Percentiles rank a stretch among this genome's conserved stretches.
Evolutionary conservation across 2,329 filamentous ascomycete species (phyloP).

Genomic region (Exserohilum turcica): DNA sequence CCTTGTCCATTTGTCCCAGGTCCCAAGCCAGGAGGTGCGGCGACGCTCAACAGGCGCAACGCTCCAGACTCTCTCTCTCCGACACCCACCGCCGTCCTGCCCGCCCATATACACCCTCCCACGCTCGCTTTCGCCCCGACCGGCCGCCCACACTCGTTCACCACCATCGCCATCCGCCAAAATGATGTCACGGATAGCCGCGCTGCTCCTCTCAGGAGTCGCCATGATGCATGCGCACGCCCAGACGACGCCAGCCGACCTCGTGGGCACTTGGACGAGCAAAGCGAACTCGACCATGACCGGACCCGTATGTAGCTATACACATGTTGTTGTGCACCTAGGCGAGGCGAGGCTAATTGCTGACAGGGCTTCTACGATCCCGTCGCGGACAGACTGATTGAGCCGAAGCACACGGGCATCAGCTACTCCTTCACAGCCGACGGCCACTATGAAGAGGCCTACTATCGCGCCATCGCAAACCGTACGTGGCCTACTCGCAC

Average conservation of each 20-base stretch:
- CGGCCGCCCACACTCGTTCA: slow-evolving; percentile 19
- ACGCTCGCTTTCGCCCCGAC: slow-evolving; percentile 18
- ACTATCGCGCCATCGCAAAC: slow-evolving; percentile 71
- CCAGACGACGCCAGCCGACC: slow-evolving; percentile 44
- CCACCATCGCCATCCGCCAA: slow-evolving; percentile 1
- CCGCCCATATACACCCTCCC: slow-evolving; percentile 9
- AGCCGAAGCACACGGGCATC: slow-evolving; percentile 69
- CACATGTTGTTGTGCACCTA: slow-evolving; percentile 11
- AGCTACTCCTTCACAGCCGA: slow-evolving; percentile 75
- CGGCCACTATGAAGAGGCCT: slow-evolving; percentile 71
- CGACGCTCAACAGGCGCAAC: slow-evolving; percentile 21
- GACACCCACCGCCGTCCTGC: slow-evolving; percentile 12
- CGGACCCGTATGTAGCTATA: slow-evolving; percentile 62
- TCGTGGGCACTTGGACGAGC: slow-evolving; percentile 74
- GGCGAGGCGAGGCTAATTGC: slow-evolving; percentile 17
- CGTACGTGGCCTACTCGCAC: slow-evolving; percentile 55
- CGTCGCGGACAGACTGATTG: slow-evolving; percentile 66
- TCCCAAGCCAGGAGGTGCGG: slow-evolving; percentile 18
- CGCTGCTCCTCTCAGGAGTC: slow-evolving; percentile 43
- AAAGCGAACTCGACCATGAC: slow-evolving; percentile 73
- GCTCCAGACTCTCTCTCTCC: slow-evolving; percentile 14
- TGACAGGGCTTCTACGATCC: slow-evolving; percentile 71
- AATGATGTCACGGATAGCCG: slow-evolving; percentile 37
- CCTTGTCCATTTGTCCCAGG: slow-evolving; percentile 26
- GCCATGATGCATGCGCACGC: slow-evolving; percentile 44